These are phyloP conservation scores for Mariannaea sp. DNA, from an alignment of 2,329 filamentous ascomycete species.

Conservation along the genomic window DNA sequence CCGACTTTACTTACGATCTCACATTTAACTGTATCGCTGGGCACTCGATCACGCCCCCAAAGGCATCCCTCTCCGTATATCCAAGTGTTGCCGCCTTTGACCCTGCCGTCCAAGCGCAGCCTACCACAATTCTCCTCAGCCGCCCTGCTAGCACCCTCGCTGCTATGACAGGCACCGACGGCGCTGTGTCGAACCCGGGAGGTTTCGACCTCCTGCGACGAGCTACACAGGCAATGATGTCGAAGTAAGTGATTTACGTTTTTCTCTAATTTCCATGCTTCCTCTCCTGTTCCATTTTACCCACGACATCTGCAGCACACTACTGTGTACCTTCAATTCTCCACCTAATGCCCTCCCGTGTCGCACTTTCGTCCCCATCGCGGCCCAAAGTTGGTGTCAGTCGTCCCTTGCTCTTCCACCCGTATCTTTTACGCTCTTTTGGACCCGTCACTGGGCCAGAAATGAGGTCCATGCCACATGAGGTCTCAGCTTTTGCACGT, in stretches of 20 bases:
- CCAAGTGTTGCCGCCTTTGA: constrained; percentile 26
- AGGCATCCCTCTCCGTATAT: constrained; percentile 18
- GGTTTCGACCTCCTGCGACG: constrained; percentile 62
- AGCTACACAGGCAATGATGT: constrained; percentile 68
- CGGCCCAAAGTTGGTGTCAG: constrained; percentile 24
- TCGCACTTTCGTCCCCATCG: constrained; percentile 12
- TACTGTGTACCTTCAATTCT: constrained; percentile 13
- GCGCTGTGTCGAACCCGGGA: constrained; percentile 46
- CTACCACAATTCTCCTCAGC: constrained; percentile 26
- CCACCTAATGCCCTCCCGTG: constrained; percentile 7
- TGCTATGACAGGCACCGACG: constrained; percentile 57
- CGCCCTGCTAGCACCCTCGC: constrained; percentile 32
- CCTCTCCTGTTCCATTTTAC: constrained; percentile 17
- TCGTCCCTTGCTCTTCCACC: constrained; percentile 2
- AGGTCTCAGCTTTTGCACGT: constrained; percentile 19
- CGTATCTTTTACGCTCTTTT: constrained; percentile 8
- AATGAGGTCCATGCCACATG: constrained; percentile 11
- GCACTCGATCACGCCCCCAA: constrained; percentile 28
- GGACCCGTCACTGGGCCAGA: constrained; percentile 8
- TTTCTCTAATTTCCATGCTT: constrained; percentile 24
- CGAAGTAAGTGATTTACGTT: constrained; percentile 55
- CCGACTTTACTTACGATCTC: constrained; percentile 11
- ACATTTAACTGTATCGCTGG: constrained; percentile 23
- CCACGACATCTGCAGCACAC: background rate
- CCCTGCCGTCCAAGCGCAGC: constrained; percentile 29